Percentiles rank a stretch among this genome's conserved stretches.
Evolutionary conservation across 257 asterid genomes (phyloP).

Genomic region (Phtheirospermum japonicum): DNA sequence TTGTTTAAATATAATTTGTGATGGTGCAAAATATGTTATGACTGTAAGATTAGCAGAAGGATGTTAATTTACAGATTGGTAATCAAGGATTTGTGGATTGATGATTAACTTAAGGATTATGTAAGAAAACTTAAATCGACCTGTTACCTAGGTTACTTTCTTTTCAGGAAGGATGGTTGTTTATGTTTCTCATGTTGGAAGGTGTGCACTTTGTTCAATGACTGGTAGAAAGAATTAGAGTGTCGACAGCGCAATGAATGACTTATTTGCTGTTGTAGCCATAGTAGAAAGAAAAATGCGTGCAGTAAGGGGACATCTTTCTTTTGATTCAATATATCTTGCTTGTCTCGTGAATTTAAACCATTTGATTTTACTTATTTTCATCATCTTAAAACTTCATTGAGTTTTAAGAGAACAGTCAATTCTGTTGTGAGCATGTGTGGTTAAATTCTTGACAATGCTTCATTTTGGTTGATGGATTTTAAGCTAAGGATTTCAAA

Average conservation of each 20-base stretch:
- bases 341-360: not conserved
- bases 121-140: not conserved
- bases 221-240: not conserved
- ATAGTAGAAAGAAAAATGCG: not conserved
- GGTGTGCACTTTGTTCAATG: not conserved
- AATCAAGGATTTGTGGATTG: too few relatives aligned
- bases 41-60: too few relatives aligned
- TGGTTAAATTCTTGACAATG: not conserved
- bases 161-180: not conserved
- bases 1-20: not conserved
- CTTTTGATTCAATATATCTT: not conserved
- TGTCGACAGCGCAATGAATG: not conserved
- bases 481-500: not conserved
- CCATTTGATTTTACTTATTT: not conserved
- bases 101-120: too few relatives aligned
- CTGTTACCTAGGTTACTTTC: not conserved
- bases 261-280: not conserved
- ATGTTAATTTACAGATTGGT: too few relatives aligned
- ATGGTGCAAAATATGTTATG: too few relatives aligned
- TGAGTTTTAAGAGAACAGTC: not conserved
- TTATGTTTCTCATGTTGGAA: not conserved
- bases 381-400: not conserved
- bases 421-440: not conserved
- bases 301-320: conserved; percentile 1
- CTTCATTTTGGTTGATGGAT: not conserved